Percentiles rank a stretch among this genome's conserved stretches.
Conservation (phyloP, 2,329 filamentous ascomycete genomes). For the Xylariaceae sp. region DNA sequence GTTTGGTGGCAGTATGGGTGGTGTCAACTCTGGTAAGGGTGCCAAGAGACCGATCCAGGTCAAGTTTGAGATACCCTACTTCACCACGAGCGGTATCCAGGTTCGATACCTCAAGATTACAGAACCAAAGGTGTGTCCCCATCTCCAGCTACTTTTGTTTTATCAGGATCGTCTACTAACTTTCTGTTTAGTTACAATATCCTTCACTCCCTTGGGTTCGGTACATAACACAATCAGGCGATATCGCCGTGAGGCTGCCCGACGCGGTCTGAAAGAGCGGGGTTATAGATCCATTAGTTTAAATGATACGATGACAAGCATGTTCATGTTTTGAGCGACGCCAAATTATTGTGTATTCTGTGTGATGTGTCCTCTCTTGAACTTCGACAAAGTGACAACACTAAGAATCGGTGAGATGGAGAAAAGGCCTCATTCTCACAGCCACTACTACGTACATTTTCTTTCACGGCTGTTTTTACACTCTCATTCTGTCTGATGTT, state of each 20-base stretch:
- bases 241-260: slow-evolving; percentile 92
- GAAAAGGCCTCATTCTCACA: no score
- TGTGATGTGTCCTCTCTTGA: slow-evolving; percentile 19
- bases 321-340: slow-evolving; percentile 7
- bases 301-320: slow-evolving; percentile 14
- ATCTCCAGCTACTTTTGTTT: neutral
- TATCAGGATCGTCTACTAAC: slow-evolving; percentile 8
- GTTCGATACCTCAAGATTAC: slow-evolving; percentile 99
- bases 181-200: slow-evolving; percentile 73
- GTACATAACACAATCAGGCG: slow-evolving; percentile 96
- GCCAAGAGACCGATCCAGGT: slow-evolving; percentile 93
- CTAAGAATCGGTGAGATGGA: no score
- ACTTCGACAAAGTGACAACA: neutral
- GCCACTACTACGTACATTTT: no score
- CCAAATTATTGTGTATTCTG: slow-evolving; percentile 12
- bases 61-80: slow-evolving; percentile 99
- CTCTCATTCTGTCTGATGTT: no score
- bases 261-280: slow-evolving; percentile 59
- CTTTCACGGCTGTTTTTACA: no score
- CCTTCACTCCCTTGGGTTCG: slow-evolving; percentile 95
- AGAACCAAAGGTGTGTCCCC: slow-evolving; percentile 82
- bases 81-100: slow-evolving; percentile 98
- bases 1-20: slow-evolving; percentile 95
- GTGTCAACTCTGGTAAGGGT: slow-evolving; percentile 76
- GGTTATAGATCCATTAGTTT: slow-evolving; percentile 17